Percentiles rank a stretch among this genome's conserved stretches.
Conservation (phyloP, 352 stramenopile genomes). For the Globisporangium emineosum region DNA sequence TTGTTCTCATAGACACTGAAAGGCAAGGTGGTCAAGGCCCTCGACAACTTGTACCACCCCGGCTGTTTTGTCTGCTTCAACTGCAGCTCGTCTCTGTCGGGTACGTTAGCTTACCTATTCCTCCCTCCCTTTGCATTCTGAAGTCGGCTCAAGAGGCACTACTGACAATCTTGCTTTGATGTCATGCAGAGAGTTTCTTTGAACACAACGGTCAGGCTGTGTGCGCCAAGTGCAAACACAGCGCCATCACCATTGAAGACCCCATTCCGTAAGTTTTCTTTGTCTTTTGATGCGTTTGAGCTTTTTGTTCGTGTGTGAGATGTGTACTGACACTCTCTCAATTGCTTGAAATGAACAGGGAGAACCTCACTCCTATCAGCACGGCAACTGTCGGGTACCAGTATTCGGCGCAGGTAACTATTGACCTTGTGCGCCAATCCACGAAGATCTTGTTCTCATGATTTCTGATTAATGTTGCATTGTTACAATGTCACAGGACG, state of each 20-base stretch:
- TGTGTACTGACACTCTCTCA: not conserved
- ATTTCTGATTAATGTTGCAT: not conserved
- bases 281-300: not conserved
- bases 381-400: slow-evolving; percentile 69
- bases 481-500: slow-evolving; percentile 33
- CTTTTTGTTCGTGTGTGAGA: not conserved
- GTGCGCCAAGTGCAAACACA: slow-evolving; percentile 77
- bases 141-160: too few relatives aligned
- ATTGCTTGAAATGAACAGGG: slow-evolving; percentile 24
- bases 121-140: too few relatives aligned
- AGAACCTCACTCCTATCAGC: slow-evolving; percentile 46
- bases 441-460: not conserved
- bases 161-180: not conserved
- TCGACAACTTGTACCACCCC: slow-evolving; percentile 83
- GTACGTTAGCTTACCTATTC: slow-evolving; percentile 36
- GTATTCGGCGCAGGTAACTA: slow-evolving; percentile 46
- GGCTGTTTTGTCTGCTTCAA: slow-evolving; percentile 81
- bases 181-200: slow-evolving; percentile 78
- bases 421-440: not conserved
- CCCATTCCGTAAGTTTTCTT: slow-evolving; percentile 38
- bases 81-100: slow-evolving; percentile 71
- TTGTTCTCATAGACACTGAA: slow-evolving; percentile 46
- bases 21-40: slow-evolving; percentile 82
- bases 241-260: slow-evolving; percentile 52
- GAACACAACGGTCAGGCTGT: slow-evolving; percentile 74